Base-by-base conservation (phyloP, 2,329 filamentous ascomycete genomes). In the Hawksworthiomyces lignivorus region DNA sequence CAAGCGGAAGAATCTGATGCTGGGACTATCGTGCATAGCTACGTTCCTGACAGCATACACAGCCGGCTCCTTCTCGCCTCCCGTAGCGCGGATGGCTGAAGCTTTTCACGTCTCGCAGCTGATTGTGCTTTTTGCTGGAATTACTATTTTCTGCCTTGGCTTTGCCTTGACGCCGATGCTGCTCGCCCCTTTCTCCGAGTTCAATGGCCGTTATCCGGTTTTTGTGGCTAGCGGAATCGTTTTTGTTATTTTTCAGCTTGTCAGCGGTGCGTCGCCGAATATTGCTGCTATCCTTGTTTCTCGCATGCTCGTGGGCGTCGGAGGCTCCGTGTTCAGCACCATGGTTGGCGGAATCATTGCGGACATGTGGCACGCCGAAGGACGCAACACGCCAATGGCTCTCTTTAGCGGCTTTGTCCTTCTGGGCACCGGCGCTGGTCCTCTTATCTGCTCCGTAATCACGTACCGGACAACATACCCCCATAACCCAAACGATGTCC, bases 331-430 rank as follows among this genome's bases (percentile, higher is more conserved):
- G 0, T 94, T 94, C 56, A 87, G 83, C 33, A 92, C 87, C 18
- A 89, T 95, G 73, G 83, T 94, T 0, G 89, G 89, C n/a, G 89
- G 89, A 4, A 84, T 96, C 4, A 82, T 96, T 30, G 83, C 84
- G 38, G 89, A 96, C 55, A 75, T 95, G 45, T 95, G 88, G 64
- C 76, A 82, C 36, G 78, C 85, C 9, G 67, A 84, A 45, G 80
- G 85, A 33, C 72, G 90, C 26, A 95, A 96, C 53, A 87, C 83
- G 0, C 85, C 89, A 0, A 95, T 96, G 90, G 82, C 87, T 0
- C 58, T 94, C 0, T 96, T 94, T 59, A 84, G 83, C n/a, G 86
- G 83, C 1, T 69, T 72, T 4, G 88, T 87, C 0, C 65, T 96
- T 0, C 71, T 83, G 9, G 90, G 87, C 1, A 94, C 87, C 0